Evolutionary conservation across 2,329 filamentous ascomycete species (phyloP), one percentile per base, ranked within the genome.

Genomic region (Colletotrichum gigasporum): DNA sequence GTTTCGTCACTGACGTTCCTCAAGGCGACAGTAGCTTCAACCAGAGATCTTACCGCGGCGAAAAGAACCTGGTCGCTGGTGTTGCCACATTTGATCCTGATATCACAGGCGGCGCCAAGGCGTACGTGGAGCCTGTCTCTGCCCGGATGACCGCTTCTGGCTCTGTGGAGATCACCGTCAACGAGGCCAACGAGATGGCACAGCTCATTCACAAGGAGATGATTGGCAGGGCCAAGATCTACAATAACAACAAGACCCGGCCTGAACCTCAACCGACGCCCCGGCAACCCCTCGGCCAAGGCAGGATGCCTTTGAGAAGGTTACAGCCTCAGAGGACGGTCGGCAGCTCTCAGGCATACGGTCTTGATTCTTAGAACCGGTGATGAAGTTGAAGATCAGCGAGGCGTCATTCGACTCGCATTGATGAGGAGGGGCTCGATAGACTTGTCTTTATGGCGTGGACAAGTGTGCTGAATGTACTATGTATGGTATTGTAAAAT

Each of bases 31-130:
- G 77, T n/a, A 69, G 75, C 20, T 83, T 80, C 71, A 82, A 81
- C 69, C 37, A 48, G 22, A 71, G 75, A 16, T 53, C 63, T 39
- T 50, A 51, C 52, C 26, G 57, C 22, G 51, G 51, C 18, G 41
- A 41, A 42, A 63, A 67, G 35, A 30, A 62, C 22, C 22, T 66
- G 30, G 65, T 75, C 54, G 67, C 73, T 14, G 77, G 77, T 41
- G 74, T 85, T 35, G 70, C 71, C 42, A 71, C 76, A 28, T 76
- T 87, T 37, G 83, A 88, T 65, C 81, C 82, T 4, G 74, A 74
- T 8, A 76, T 81, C 3, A 69, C 69, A 28, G 87, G 87, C 60
- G 87, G 87, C 34, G 76, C 80, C 65, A 89, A 89, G 78, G 68
- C 83, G 6, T 87, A 82, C 71, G 79, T 86, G 37, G 78, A 82